Evolutionary conservation across 2,329 filamentous ascomycete genomes (phyloP), one percentile per base, ranked within the genome.

Genomic region (Seiridium cupressi): DNA sequence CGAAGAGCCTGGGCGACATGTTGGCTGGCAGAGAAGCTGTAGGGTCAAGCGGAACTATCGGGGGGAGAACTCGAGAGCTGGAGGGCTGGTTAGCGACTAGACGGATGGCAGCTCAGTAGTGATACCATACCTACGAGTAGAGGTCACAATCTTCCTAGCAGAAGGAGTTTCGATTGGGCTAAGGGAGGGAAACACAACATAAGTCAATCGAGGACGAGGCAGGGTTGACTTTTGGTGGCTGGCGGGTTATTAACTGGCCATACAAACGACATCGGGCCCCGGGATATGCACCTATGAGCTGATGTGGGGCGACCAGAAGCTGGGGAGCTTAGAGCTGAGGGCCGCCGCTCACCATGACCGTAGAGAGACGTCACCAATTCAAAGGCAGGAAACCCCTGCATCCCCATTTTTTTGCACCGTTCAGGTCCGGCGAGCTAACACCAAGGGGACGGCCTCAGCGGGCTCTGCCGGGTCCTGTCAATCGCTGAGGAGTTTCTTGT

Each of bases 1-100:
- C 61, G 42, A 68, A 59, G 35, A 64, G 35, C 18, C 69, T 64
- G 46, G 61, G 57, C 56, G 64, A 68, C 67, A 70, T 71, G 32
- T 38, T 61, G 8, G n/a, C 7, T 18, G 47, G 47, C 11, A 49
- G 47, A 49, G 38, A 42, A 4, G 35, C 34, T 36, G 34, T 10
- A 26, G 13, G 31, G n/a, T 26, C 3, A 26, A 5, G 35, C 35
- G n/a, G 36, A 55, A 31, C 4, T 4, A 51, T 31, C 11, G 31
- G 18, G 5, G 18, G 8, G 18, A 26, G 18, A 26, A 26, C 18
- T 26, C 18, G 18, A 26, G 18, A 26, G 18, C 18, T 26, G 18
- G 18, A 26, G 18, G 18, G 18, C 18, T 26, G 18, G 18, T 26
- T 26, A 26, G 18, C 18, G 18, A 26, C 18, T 26, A 26, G 18